Evolutionary conservation across 2,329 filamentous ascomycete species (phyloP).

Genomic region (Botrytis cinerea): DNA sequence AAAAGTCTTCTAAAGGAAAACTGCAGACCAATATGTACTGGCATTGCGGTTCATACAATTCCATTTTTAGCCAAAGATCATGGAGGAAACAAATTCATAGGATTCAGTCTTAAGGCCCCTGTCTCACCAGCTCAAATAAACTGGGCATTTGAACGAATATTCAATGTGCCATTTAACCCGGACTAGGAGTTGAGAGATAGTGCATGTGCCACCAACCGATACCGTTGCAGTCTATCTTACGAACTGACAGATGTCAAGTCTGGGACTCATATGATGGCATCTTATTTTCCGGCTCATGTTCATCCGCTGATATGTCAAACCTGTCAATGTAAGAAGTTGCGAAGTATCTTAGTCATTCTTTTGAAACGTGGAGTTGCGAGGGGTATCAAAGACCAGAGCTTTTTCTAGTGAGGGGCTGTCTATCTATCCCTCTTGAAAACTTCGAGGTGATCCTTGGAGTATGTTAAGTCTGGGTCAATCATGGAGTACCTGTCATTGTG

Average conservation of each 20-base stretch:
- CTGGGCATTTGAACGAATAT: neutral
- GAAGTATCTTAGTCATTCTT: neutral
- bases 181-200: neutral
- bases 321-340: slow-evolving; percentile 9
- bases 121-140: too few relatives aligned
- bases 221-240: neutral
- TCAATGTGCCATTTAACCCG: neutral
- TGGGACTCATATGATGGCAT: neutral
- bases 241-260: neutral
- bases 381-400: neutral
- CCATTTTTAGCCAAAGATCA: neutral
- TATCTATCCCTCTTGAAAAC: neutral
- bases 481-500: neutral
- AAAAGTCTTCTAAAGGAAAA: neutral
- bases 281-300: neutral
- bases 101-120: too few relatives aligned
- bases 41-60: neutral
- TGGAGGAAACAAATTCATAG: too few relatives aligned
- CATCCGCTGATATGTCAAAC: neutral
- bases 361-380: neutral
- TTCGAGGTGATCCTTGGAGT: neutral
- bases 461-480: neutral
- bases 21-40: neutral
- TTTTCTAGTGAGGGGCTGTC: neutral
- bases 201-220: too few relatives aligned